Base-by-base conservation (phyloP, 345 rosid genomes). In the Eucalyptus pauciflora region DNA sequence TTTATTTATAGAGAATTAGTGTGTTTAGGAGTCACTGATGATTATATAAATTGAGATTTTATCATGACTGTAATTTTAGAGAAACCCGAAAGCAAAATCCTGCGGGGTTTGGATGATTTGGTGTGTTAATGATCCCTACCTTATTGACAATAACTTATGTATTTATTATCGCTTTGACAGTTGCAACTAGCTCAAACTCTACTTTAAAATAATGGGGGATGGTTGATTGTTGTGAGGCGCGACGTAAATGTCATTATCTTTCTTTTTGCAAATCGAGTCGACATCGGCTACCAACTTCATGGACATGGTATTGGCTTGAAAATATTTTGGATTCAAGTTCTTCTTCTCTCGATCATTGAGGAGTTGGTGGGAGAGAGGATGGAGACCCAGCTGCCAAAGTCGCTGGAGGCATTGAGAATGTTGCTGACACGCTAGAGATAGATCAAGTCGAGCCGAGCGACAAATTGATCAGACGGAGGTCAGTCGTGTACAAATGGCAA, bases 401-500 rank as follows among this genome's bases (percentile, higher is more conserved):
- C 1, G 58, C 0, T 52, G 24, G 0, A 52, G 5, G 58, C 25
- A 52, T 1, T 4, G 25, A 52, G 58, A 18, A 8, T 52, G 58
- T 20, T 0, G 25, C 2, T 52, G 25, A 52, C 58, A 7, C 8
- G 58, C 58, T 52, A 52, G 58, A 20, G 25, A 20, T 4, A 3
- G 1, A 52, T 52, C 58, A 8, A 20, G 58, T 10, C 10, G 8
- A 52, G 58, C 4, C 20, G 4, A 51, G 10, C 1, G 10, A 18
- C 58, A 52, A 52, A 52, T 52, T 52, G 58, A 52, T 20, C 10
- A 2, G 1, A 1, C 2, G 2, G 24, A 52, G 24, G 9, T 52
- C 4, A 52, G 0, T 0, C 0, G 10, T 52, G 58, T 52, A 18
- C 4, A 18, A 20, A 2, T 52, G 25, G 2, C 25, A 52, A 52